Percentiles rank a stretch among this genome's conserved stretches.
These are phyloP conservation scores for Fistulina hepatica DNA, from an alignment of 1,284 basidiomycete genomes.

Conservation along the genomic window DNA sequence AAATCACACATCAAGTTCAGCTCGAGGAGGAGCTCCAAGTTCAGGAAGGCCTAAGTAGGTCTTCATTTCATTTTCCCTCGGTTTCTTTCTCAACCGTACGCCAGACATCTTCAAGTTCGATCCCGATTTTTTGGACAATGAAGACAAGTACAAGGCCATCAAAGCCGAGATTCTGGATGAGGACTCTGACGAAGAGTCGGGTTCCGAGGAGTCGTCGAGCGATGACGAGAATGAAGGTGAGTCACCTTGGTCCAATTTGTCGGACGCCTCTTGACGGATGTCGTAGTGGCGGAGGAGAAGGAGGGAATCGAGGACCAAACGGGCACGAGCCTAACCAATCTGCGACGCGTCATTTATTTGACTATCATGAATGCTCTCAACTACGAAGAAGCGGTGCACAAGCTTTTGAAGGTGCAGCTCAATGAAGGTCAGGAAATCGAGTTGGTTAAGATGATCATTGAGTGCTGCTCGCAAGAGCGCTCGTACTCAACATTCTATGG, in stretches of 20 bases:
- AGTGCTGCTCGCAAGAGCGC: constrained; percentile 98
- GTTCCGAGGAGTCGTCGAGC: constrained; percentile 42
- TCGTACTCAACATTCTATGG: constrained; percentile 97
- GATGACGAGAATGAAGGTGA: constrained; percentile 48
- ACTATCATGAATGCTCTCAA: constrained; percentile 98
- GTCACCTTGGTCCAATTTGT: constrained; percentile 18
- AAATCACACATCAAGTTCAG: constrained; percentile 89
- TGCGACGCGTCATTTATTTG: constrained; percentile 89
- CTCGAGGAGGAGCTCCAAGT: constrained; percentile 91
- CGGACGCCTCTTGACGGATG: constrained; percentile 4
- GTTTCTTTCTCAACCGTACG: constrained; percentile 10
- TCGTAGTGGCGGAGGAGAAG: constrained; percentile 54
- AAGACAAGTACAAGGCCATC: constrained; percentile 88
- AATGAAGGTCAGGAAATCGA: constrained; percentile 94
- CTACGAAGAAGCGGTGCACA: constrained; percentile 98
- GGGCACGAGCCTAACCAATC: constrained; percentile 91
- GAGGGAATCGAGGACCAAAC: constrained; percentile 92
- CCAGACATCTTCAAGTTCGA: constrained; percentile 95
- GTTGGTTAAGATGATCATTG: constrained; percentile 96
- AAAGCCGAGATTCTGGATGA: constrained; percentile 92
- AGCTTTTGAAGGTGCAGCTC: constrained; percentile 88
- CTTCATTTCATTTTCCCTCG: neutral
- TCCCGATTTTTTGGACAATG: constrained; percentile 80
- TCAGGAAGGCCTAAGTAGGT: constrained; percentile 87
- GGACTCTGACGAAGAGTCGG: constrained; percentile 58